These are phyloP conservation scores for Plasmodium gonderi DNA, from an alignment of 169 alveolate genomes.

Conservation along the genomic window DNA sequence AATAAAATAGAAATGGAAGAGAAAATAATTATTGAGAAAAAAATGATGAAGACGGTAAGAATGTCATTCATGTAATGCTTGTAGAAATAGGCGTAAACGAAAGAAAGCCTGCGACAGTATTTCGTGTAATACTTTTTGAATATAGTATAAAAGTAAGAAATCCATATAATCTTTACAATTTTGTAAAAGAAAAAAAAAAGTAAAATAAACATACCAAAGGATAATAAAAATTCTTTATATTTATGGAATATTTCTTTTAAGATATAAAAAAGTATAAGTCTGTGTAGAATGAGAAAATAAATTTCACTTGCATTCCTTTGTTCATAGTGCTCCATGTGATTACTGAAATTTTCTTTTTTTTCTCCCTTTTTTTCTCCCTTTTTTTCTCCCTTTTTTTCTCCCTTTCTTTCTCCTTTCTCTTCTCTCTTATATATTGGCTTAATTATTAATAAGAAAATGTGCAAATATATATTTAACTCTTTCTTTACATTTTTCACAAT, in stretches of 20 bases:
- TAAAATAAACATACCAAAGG: constrained; percentile 11
- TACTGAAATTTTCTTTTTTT: constrained; percentile 21
- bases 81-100: constrained; percentile 37
- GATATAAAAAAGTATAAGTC: constrained; percentile 53
- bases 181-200: constrained; percentile 32
- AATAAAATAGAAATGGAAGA: constrained; percentile 53
- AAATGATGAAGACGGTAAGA: constrained; percentile 56
- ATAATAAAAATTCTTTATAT: constrained; percentile 47
- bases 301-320: constrained; percentile 59
- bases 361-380: constrained; percentile 3
- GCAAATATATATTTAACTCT: constrained; percentile 29
- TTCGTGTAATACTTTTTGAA: constrained; percentile 38
- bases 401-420: constrained; percentile 14
- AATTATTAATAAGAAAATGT: constrained; percentile 30
- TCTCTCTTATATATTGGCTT: constrained; percentile 42
- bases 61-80: constrained; percentile 51
- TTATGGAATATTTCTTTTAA: constrained; percentile 20
- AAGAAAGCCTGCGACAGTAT: not conserved
- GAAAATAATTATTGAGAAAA: constrained; percentile 66
- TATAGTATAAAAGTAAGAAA: constrained; percentile 31
- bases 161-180: constrained; percentile 51
- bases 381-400: too few species aligned
- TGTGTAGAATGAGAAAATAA: constrained; percentile 54
- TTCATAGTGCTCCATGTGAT: constrained; percentile 46
- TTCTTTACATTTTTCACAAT: constrained; percentile 15